Evolutionary conservation across 1,284 basidiomycete genomes (phyloP).

Genomic region (Violaceomyces palustris): DNA sequence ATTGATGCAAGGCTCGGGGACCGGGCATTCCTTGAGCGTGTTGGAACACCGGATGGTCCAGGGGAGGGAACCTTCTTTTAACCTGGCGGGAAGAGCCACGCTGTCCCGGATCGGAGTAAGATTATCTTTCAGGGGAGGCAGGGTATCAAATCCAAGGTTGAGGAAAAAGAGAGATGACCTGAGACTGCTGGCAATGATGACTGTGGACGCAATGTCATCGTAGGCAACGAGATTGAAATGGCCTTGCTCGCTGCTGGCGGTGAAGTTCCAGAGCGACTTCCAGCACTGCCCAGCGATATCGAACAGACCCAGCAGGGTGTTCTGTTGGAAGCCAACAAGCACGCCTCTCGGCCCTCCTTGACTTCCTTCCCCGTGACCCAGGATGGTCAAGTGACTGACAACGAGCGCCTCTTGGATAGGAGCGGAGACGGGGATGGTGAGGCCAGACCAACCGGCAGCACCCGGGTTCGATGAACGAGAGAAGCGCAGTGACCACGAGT

Average conservation of each 20-base stretch:
- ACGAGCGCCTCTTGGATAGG: slow-evolving; percentile 11
- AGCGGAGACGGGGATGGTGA: slow-evolving; percentile 7
- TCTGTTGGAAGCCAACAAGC: slow-evolving; percentile 16
- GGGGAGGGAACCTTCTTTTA: too few species aligned
- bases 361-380: neutral
- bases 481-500: slow-evolving; percentile 9
- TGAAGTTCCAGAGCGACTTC: slow-evolving; percentile 14
- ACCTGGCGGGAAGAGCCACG: too few species aligned
- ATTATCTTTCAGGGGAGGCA: neutral
- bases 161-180: slow-evolving; percentile 20
- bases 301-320: slow-evolving; percentile 16
- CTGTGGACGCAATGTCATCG: slow-evolving; percentile 3
- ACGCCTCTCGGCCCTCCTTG: slow-evolving; percentile 1
- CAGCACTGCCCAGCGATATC: slow-evolving; percentile 8
- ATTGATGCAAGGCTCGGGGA: too few species aligned
- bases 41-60: too few species aligned
- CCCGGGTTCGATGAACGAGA: too few species aligned
- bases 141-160: slow-evolving; percentile 8
- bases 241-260: slow-evolving; percentile 2
- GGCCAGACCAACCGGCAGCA: too few species aligned
- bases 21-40: too few species aligned
- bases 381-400: slow-evolving; percentile 15
- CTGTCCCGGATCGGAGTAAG: too few species aligned
- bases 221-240: slow-evolving; percentile 16
- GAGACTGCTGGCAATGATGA: slow-evolving; percentile 20